Conservation (phyloP, 306 rosid genomes). For the Cicer judaicum region DNA sequence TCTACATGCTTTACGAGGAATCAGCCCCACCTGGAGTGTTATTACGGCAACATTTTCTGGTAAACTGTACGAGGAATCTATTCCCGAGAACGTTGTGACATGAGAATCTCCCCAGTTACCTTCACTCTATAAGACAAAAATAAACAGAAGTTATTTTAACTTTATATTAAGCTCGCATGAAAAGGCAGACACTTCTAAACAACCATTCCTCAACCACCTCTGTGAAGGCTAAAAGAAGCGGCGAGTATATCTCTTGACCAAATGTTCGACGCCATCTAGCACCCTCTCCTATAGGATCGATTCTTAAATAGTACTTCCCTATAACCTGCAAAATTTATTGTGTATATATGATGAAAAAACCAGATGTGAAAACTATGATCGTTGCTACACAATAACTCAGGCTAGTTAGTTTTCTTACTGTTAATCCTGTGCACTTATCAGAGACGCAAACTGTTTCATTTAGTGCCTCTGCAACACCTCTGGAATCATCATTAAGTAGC, state of each 20-base stretch:
- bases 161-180: not conserved
- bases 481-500: constrained; percentile 72
- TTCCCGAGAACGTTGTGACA: constrained; percentile 59
- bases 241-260: constrained; percentile 94
- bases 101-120: constrained; percentile 64
- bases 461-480: constrained; percentile 87
- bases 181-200: constrained; percentile 32
- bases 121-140: constrained; percentile 57
- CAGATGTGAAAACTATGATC: constrained; percentile 27
- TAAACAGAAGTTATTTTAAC: constrained; percentile 20
- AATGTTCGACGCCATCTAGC: constrained; percentile 93
- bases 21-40: constrained; percentile 71
- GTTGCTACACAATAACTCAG: constrained; percentile 19
- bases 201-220: constrained; percentile 57
- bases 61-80: constrained; percentile 65
- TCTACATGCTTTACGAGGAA: not conserved
- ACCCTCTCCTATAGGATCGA: constrained; percentile 83
- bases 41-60: constrained; percentile 77
- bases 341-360: constrained; percentile 1
- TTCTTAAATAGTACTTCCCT: constrained; percentile 81
- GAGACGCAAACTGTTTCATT: constrained; percentile 82
- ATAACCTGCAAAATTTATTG: constrained; percentile 58
- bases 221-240: constrained; percentile 85
- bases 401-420: constrained; percentile 58
- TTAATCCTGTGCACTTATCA: constrained; percentile 72